A percentile compares a stretch with the other conserved stretches of the same genome.
phyloP scores from a whole-genome alignment of 148 eudicot species.

The Spergularia marina region DNA sequence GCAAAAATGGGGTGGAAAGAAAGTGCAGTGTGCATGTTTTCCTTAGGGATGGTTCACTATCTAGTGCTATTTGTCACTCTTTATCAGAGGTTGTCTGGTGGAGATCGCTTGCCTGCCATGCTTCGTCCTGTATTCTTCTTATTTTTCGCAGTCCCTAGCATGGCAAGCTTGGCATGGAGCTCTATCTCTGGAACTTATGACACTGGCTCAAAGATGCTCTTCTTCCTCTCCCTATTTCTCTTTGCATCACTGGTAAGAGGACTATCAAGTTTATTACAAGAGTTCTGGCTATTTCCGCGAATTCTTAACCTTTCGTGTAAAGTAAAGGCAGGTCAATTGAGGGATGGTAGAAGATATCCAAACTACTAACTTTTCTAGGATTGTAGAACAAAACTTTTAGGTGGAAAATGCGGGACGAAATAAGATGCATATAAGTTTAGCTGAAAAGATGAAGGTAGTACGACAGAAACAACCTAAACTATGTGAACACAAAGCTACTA shows the following conservation, averaged over 20 bases:
- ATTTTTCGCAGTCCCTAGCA: constrained; percentile 57
- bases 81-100: constrained; percentile 50
- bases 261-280: background rate
- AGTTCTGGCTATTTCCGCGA: background rate
- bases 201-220: constrained; percentile 48
- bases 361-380: background rate
- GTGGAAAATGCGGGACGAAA: no score
- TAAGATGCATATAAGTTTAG: no score
- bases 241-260: constrained; percentile 46
- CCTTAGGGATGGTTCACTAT: constrained; percentile 39
- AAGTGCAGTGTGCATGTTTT: constrained; percentile 39
- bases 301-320: no score
- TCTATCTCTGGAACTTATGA: constrained; percentile 47
- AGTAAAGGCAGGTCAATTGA: no score
- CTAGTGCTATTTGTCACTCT: constrained; percentile 58
- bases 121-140: constrained; percentile 57
- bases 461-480: background rate
- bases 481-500: background rate
- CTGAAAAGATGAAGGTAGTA: background rate
- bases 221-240: constrained; percentile 58
- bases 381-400: background rate
- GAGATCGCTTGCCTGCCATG: constrained; percentile 41
- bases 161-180: constrained; percentile 58
- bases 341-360: no score
- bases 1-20: constrained; percentile 41